Evolutionary conservation across 2,329 filamentous ascomycete species (phyloP), one percentile per base, ranked within the genome.

Genomic region (Aspergillus cejpii): DNA sequence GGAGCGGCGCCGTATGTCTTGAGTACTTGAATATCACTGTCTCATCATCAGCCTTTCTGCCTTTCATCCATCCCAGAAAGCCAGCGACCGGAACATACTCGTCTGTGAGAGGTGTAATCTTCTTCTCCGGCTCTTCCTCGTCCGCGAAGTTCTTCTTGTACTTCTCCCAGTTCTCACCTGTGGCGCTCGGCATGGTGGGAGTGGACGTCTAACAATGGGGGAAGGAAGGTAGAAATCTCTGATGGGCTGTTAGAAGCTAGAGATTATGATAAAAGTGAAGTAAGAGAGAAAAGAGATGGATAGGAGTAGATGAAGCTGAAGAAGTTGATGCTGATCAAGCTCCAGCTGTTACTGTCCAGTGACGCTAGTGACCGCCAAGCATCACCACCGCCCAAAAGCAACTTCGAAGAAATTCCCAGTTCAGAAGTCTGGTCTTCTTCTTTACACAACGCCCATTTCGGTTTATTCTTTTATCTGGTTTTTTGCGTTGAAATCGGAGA

Each of bases 1-100:
- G 92, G 92, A 47, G 92, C 92, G 27, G 91, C 90, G 61, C 94
- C 94, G 71, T 98, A 98, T 51, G 92, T 98, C 77, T 97, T 98
- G 60, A 98, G 81, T 56, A 98, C 92, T 75, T 96, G 90, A 62
- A 98, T 98, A 75, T 98, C 92, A 76, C 91, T 97, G 31, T 34
- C 31, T 17, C 31, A 34, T 34, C 8, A 20, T 34, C 31, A 34
- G 31, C 10, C 3, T 1, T 20, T 17, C 15, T 6, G 5, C 0
- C 6, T 20, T 14, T 7, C 29, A 41, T 17, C 14, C 33, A 10
- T 34, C 15, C 1, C 15, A 20, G 20, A 24, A 14, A 21, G n/a
- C 27, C 12, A 6, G 8, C 33, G 8, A 24, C 14, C 10, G 26
- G 23, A 26, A 74, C 85, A 56, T 79, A 96, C 91, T 97, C 92